Conservation (phyloP, 805 yeast genomes). For the Peterozyma xylosa region DNA sequence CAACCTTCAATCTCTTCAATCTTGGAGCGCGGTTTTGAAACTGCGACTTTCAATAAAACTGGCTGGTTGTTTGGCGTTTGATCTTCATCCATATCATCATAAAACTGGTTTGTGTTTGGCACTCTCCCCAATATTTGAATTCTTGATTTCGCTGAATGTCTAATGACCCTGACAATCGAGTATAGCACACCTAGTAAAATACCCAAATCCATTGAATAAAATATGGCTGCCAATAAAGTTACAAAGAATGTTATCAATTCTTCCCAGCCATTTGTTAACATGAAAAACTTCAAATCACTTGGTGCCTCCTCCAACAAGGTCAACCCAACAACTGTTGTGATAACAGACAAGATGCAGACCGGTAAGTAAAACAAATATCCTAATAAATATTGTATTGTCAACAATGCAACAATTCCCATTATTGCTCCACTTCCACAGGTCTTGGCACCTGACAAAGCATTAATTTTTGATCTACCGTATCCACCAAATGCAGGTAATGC, state of each 20-base stretch:
- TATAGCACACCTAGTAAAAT: conserved; percentile 81
- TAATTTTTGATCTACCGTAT: conserved; percentile 86
- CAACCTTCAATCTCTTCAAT: conserved; percentile 58
- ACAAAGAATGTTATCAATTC: conserved; percentile 64
- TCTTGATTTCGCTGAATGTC: conserved; percentile 73
- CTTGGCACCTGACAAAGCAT: conserved; percentile 80
- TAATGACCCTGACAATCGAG: conserved; percentile 71
- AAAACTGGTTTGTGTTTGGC: conserved; percentile 28
- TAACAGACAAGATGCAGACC: conserved; percentile 68
- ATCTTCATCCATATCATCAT: conserved; percentile 16
- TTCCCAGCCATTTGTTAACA: conserved; percentile 63
- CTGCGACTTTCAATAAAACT: not conserved
- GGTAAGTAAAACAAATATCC: conserved; percentile 70
- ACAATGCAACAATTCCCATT: conserved; percentile 68
- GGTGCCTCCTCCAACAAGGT: conserved; percentile 82
- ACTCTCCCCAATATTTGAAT: conserved; percentile 75
- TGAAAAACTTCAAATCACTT: conserved; percentile 64
- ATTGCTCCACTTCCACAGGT: conserved; percentile 80
- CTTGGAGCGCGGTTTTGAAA: conserved; percentile 9
- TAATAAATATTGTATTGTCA: conserved; percentile 55
- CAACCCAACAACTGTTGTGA: conserved; percentile 72
- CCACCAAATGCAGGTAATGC: conserved; percentile 94
- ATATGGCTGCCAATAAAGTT: conserved; percentile 57
- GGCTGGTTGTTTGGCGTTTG: not conserved
- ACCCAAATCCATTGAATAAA: conserved; percentile 82